Evolutionary conservation across 2,329 filamentous ascomycete species (phyloP).

Genomic region (Fusarium metavorans): DNA sequence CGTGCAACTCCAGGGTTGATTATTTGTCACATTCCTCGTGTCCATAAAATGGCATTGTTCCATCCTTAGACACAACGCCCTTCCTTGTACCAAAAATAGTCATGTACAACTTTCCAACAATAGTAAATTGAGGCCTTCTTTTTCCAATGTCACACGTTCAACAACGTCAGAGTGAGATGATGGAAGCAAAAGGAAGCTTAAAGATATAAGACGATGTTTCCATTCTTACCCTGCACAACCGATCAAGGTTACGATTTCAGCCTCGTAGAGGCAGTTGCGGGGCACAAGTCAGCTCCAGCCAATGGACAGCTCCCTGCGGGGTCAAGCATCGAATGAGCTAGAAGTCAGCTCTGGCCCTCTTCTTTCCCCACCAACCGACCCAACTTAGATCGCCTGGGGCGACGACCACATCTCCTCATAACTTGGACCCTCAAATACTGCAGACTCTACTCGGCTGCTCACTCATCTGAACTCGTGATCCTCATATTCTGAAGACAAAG

Average conservation of each 20-base stretch:
- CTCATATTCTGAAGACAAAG: conserved; percentile 22
- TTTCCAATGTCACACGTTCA: background rate
- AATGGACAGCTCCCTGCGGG: conserved; percentile 46
- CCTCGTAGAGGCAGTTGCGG: conserved; percentile 25
- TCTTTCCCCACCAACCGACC: conserved; percentile 47
- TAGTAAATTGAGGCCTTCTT: background rate
- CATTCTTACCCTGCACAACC: conserved; percentile 33
- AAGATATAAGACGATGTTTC: background rate
- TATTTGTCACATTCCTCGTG: background rate
- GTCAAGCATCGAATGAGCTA: conserved; percentile 58
- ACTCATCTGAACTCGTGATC: conserved; percentile 17
- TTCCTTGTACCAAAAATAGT: background rate
- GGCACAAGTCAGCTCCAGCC: conserved; percentile 40
- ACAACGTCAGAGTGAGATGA: background rate
- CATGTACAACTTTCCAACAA: background rate
- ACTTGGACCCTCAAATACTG: conserved; percentile 34
- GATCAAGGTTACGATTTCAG: conserved; percentile 19
- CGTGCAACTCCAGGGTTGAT: background rate
- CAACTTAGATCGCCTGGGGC: conserved; percentile 36
- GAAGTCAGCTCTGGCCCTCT: conserved; percentile 51
- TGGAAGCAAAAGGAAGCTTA: conserved; percentile 25
- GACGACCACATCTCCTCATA: conserved; percentile 38
- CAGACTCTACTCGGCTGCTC: conserved; percentile 11
- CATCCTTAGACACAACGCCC: background rate
- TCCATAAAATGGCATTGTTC: background rate